phyloP scores from a whole-genome alignment of 2,329 filamentous ascomycete genomes.

The Scopulariopsis brevicaulis region DNA sequence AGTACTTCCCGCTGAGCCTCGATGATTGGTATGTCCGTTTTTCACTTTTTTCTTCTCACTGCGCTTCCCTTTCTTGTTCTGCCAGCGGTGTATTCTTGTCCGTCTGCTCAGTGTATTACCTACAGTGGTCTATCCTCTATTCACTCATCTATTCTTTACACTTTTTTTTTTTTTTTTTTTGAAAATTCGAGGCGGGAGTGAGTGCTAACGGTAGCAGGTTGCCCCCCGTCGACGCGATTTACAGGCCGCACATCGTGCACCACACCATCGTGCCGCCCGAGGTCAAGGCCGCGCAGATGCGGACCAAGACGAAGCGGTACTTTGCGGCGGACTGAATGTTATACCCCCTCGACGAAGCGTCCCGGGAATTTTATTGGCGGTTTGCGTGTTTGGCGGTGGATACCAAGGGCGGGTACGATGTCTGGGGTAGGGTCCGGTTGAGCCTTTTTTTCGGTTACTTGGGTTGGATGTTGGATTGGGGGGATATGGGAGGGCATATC shows the following conservation, averaged over 20 bases:
- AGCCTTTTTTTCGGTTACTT: background rate
- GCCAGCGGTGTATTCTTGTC: no score
- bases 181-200: no score
- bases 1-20: slow-evolving; percentile 85
- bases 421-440: no score
- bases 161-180: no score
- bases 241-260: slow-evolving; percentile 86
- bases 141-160: no score
- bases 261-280: slow-evolving; percentile 65
- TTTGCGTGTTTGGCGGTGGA: no score
- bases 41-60: background rate
- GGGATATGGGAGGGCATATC: background rate
- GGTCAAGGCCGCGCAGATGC: slow-evolving; percentile 55
- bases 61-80: no score
- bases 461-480: background rate
- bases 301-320: slow-evolving; percentile 59
- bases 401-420: background rate
- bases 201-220: slow-evolving; percentile 39
- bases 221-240: slow-evolving; percentile 81
- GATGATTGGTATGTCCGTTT: slow-evolving; percentile 62
- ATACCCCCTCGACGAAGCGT: no score
- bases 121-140: no score
- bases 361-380: no score
- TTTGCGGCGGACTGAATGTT: slow-evolving; percentile 49
- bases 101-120: no score